Base-by-base conservation (phyloP, 257 asterid genomes). In the Solanum medicagineum region DNA sequence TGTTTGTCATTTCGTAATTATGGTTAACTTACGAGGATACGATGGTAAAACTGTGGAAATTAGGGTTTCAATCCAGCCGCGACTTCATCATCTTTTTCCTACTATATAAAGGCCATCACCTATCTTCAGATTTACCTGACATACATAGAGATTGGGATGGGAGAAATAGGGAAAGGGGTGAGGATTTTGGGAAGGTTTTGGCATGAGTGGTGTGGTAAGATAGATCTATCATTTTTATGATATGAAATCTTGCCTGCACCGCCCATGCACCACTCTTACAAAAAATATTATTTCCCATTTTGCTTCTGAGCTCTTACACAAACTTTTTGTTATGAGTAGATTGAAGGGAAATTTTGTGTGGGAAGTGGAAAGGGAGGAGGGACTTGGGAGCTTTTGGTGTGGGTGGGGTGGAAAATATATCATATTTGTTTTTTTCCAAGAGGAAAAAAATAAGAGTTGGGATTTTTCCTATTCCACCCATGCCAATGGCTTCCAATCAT, bases 231-330 rank as follows among this genome's bases (percentile, higher is more conserved):
- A 71, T 42, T 10, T n/a, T 2, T 12, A 45, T 73, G 81, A n/a
- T 45, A 45, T n/a, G 54, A 51, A 73, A 45, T 73, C 81, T 73
- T 73, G 10, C 81, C 81, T 73, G 47, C 81, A 42, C 81, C 81
- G 19, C 57, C 81, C 56, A 77, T 77, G 83, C 83, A 77, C 83
- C 83, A 77, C 83, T 77, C 83, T 77, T 49, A 77, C 81, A 74
- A 74, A 4, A 22, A 22, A 3, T 3, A 36, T 22, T 22, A 22
- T n/a, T 47, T 77, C 83, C 63, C 83, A 77, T 51, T 77, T 77
- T 77, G 2, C 42, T 8, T 24, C 62, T 71, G 83, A 77, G 83
- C 83, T 51, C 83, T 77, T 73, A 7, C 45, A n/a, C 10, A n/a
- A 10, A 32, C 26, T 9, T 65, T 65, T 8, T 15, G 7, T 6